These are phyloP conservation scores for Saturnispora galanensis DNA, from an alignment of 805 yeast genomes.

Conservation along the genomic window DNA sequence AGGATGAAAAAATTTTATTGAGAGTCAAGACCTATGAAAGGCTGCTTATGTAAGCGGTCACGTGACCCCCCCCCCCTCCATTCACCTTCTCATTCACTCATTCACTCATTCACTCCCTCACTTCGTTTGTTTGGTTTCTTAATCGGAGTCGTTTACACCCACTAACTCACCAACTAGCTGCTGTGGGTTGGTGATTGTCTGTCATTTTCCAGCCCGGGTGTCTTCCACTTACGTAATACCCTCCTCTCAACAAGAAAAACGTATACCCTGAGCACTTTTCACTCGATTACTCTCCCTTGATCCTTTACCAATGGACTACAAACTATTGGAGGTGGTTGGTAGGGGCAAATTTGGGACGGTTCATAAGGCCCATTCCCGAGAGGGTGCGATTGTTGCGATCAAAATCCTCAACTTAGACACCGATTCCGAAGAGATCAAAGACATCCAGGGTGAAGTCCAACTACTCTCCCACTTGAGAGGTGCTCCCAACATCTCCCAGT, in stretches of 20 bases:
- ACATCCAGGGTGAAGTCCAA: constrained; percentile 88
- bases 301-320: constrained; percentile 32
- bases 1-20: background rate
- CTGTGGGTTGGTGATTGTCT: no score
- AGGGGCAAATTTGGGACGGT: constrained; percentile 96
- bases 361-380: constrained; percentile 71
- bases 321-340: constrained; percentile 85
- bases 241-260: no score
- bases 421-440: constrained; percentile 86
- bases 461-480: constrained; percentile 72
- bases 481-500: constrained; percentile 87
- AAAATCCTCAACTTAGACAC: constrained; percentile 89
- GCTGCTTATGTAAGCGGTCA: no score
- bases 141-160: no score
- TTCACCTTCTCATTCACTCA: no score
- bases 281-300: background rate
- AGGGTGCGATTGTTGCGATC: constrained; percentile 80
- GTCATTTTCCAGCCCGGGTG: no score
- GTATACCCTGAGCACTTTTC: no score
- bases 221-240: no score
- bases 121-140: no score
- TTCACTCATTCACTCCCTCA: no score
- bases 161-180: no score
- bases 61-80: no score
- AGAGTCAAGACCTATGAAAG: background rate